Base-by-base conservation (phyloP, 2,329 filamentous ascomycete species). In the Fusarium nanum region DNA sequence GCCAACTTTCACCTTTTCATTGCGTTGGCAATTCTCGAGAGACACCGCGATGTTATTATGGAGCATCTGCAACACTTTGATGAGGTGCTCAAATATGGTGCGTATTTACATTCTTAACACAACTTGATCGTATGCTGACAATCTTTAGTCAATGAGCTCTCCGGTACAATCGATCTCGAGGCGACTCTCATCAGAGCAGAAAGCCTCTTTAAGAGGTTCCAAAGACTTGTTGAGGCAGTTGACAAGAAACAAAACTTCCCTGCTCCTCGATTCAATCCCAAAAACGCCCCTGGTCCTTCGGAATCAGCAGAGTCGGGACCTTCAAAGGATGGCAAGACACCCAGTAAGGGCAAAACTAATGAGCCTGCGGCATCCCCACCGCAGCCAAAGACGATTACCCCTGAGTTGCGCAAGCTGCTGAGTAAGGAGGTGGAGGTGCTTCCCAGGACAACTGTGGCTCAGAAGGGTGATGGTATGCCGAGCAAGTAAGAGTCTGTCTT, bases 41-140 rank as follows among this genome's bases (percentile, higher is more conserved):
- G 97, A 81, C 96, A 98, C 76, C 85, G 95, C n/a, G 92, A 95
- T 76, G 92, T 98, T 14, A 98, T 99, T 67, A 97, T 99, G 91
- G 89, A 92, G 58, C 96, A 99, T 80, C 83, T 99, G 27, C 88
- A 93, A 77, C 93, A 95, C 74, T 99, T 99, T 81, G 96, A 99
- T 71, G 97, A 99, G 80, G 93, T 99, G 32, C 83, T 99, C 28
- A 99, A 99, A 84, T 99, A 98, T 77, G 87, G 93, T 95, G 87
- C 60, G 91, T 83, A 28, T 25, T 20, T 40, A 5, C 25, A 13
- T 22, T 11, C 11, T 28, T 13, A 7, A 11, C 20, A 37, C 2
- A 18, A 37, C 34, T 23, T 27, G 25, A 37, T 22, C 48, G 5
- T 44, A 40, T 40, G 32, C 74, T 78, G 57, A 78, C 60, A 23